Base-by-base conservation (phyloP, 2,329 filamentous ascomycete species). In the Fusarium bulbicola region DNA sequence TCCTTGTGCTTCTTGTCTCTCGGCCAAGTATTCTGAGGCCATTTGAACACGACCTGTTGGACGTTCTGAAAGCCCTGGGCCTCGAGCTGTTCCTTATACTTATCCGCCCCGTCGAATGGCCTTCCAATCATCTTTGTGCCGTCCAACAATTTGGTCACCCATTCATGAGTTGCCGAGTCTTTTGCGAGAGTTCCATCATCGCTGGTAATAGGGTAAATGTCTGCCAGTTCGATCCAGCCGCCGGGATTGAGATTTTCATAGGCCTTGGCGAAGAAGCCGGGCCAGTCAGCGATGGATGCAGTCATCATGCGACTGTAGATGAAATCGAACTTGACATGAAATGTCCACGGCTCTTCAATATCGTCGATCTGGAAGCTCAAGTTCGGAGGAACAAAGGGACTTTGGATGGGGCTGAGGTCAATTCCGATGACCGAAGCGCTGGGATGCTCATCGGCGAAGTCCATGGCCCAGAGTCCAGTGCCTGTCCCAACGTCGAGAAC, bases 41-140 rank as follows among this genome's bases (percentile, higher is more conserved):
- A 84, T 76, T 85, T 85, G 75, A 81, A 85, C 10, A 85, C 74
- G 5, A 81, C 78, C 68, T 87, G 83, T 1, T 78, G 76, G 0
- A 90, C 82, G 63, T 88, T 82, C 46, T 80, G 77, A 71, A 90
- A 90, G 1, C 88, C 89, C 1, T 85, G 85, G 10, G 85, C 84
- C 21, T 80, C 78, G 52, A 89, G 80, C 63, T 82, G 81, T 36
- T 72, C 53, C 39, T 76, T 78, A 26, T 73, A 69, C 16, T 70
- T 56, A 30, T 63, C 50, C 0, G 76, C 78, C 5, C 71, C 76
- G 13, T 73, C 65, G 39, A 80, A 72, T 1, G 77, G 72, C 10
- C 81, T 76, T 2, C 79, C 78, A 8, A 79, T 64, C 12, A 73
- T 72, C 16, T 36, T 65, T 16, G 77, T 78, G 2, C 73, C 78